Evolutionary conservation across 2,329 filamentous ascomycete genomes (phyloP), one percentile per base, ranked within the genome.

Genomic region (Canariomyces notabilis): DNA sequence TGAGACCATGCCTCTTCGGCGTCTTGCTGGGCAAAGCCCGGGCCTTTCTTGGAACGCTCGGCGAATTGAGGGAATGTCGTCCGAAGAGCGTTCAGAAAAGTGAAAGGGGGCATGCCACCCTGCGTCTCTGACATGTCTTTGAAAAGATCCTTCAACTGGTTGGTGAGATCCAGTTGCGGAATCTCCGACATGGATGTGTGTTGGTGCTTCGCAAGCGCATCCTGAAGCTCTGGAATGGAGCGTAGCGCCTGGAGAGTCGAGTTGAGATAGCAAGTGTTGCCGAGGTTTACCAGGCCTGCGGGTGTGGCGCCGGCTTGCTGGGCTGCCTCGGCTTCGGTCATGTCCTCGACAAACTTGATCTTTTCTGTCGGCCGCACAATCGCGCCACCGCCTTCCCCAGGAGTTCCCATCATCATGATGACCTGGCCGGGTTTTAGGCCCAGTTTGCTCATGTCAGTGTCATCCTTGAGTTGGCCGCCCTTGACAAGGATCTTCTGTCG

Each of bases 251-350:
- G 94, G n/a, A 98, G 75, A 0, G 91, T 95, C 40, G 93, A 93
- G 74, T 98, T 98, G 61, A 97, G 82, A 65, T 98, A 98, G 73
- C 93, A 98, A 4, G 94, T 98, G 68, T 98, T 98, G 58, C 94
- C 93, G 51, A 96, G 73, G 62, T 98, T 98, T 64, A 86, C 79
- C 51, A 98, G 72, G 37, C 93, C 93, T 46, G 90, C 86, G 2
- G 94, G 93, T 37, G 79, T 91, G 38, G 90, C 90, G 48, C 88
- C 89, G 49, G 84, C 85, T 63, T 85, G 80, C 65, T 83, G 82
- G 18, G 93, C 91, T 42, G 83, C 80, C 67, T 97, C 91, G 22
- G 89, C 90, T 64, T 95, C 90, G 20, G 88, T 94, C 91, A 98
- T 96, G 65, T 98, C 93, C 68, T 98, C 93, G 53, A 95, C 70